These are phyloP conservation scores for Acer negundo DNA, from an alignment of 345 rosid species.

Conservation along the genomic window DNA sequence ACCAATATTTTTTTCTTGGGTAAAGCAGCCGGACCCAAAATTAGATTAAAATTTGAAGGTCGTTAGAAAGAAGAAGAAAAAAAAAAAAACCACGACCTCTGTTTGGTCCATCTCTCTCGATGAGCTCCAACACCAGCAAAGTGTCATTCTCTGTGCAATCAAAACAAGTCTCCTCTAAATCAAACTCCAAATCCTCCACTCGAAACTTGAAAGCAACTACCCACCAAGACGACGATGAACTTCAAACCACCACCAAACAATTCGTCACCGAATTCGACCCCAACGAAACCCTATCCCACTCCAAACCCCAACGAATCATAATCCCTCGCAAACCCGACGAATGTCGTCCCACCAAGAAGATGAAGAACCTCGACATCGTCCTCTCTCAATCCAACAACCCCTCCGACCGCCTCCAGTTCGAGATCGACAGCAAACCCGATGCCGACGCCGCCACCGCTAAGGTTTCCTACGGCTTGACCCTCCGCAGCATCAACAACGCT, in stretches of 20 bases:
- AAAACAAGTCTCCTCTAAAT: conserved; percentile 9
- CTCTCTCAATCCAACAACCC: conserved; percentile 28
- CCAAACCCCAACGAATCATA: conserved; percentile 29
- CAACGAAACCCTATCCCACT: conserved; percentile 38
- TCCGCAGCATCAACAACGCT: neutral
- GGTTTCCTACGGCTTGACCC: conserved; percentile 54
- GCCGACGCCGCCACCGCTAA: conserved; percentile 22
- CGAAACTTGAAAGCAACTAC: neutral
- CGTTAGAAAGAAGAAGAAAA: no score
- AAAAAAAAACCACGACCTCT: no score
- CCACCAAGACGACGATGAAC: conserved; percentile 26
- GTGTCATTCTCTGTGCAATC: conserved; percentile 61
- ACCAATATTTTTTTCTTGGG: no score
- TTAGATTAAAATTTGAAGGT: no score
- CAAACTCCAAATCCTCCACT: conserved; percentile 24
- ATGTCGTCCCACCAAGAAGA: conserved; percentile 59
- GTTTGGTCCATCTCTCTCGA: conserved; percentile 9
- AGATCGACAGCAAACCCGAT: conserved; percentile 37
- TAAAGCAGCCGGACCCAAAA: no score
- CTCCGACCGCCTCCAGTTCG: conserved; percentile 50
- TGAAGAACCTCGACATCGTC: conserved; percentile 65
- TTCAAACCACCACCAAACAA: conserved; percentile 25
- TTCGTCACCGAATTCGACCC: conserved; percentile 67
- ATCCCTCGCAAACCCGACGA: conserved; percentile 63
- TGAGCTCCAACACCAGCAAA: conserved; percentile 30